Percentiles rank a stretch among this genome's conserved stretches.
Evolutionary conservation across 768 basidiomycete species (phyloP).

Genomic region (Pleurotus eryngii): DNA sequence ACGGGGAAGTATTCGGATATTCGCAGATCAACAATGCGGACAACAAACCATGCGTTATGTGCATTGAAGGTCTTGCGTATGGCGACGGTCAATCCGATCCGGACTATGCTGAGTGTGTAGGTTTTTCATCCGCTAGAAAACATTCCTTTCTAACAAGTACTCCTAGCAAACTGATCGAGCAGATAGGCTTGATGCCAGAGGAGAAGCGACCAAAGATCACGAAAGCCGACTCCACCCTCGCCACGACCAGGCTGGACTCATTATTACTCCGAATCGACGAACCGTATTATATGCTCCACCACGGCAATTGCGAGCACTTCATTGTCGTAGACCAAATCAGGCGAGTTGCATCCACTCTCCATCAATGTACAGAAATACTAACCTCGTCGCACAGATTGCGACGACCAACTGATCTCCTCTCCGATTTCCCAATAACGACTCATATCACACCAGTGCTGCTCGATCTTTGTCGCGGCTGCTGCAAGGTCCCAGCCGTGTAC

Average conservation of each 20-base stretch:
- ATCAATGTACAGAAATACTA: too few relatives aligned
- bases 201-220: constrained; percentile 24
- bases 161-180: constrained; percentile 44
- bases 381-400: constrained; percentile 40
- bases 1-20: constrained; percentile 30
- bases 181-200: constrained; percentile 30
- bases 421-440: constrained; percentile 65
- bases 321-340: constrained; percentile 71
- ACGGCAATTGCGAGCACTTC: constrained; percentile 82
- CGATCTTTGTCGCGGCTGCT: constrained; percentile 66
- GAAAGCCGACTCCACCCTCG: constrained; percentile 40
- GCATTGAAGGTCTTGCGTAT: constrained; percentile 59
- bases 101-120: constrained; percentile 55
- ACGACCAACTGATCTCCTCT: constrained; percentile 51
- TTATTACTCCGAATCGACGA: constrained; percentile 62
- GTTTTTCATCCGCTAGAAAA: constrained; percentile 1
- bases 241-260: constrained; percentile 47
- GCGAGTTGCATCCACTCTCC: constrained; percentile 26
- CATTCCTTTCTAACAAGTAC: not conserved
- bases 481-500: constrained; percentile 65
- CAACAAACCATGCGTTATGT: constrained; percentile 46
- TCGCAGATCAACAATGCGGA: constrained; percentile 10
- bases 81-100: constrained; percentile 43
- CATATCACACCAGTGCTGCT: constrained; percentile 61
- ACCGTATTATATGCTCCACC: constrained; percentile 82